Base-by-base conservation (phyloP, 2,329 filamentous ascomycete species). In the Alternaria sp. region DNA sequence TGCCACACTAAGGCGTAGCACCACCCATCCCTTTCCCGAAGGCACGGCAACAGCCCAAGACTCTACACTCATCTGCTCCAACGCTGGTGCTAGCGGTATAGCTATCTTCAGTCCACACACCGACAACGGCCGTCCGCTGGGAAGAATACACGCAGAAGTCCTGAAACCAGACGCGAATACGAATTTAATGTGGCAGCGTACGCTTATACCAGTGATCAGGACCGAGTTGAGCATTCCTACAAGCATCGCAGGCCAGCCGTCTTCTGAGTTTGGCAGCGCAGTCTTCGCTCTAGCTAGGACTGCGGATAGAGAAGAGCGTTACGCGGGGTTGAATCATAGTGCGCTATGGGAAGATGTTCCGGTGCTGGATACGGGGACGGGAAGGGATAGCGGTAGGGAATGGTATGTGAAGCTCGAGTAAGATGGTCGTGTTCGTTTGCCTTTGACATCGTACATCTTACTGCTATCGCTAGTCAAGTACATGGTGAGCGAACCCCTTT, bases 91-190 rank as follows among this genome's bases (percentile, higher is more conserved):
- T 21, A 74, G 67, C 42, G 73, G 73, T 2, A 70, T 76, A 5
- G 51, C 54, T 51, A 36, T 52, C 3, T 36, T 70, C 2, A 5
- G 21, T 6, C 31, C 52, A 5, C 2, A 21, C n/a, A 37, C 4
- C 21, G 23, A 24, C 26, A 11, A 34, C 2, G n/a, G 2, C 4
- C 9, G 5, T 2, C n/a, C 17, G 29, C 24, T 24, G 26, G 34
- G 2, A 26, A 6, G 10, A 50, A 7, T 36, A 9, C 21, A 17
- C 2, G 29, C 53, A 3, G 56, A 72, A 6, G 36, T 71, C 3
- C 60, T 75, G 4, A 76, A 76, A 46, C 73, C 73, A 21, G 73
- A 76, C 51, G 72, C 73, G 2, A 76, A 76, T 51, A 76, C 73
- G 2, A 75, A 75, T 50, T 42, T 76, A 3, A 70, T 75, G 8